Evolutionary conservation across 2,329 filamentous ascomycete genomes (phyloP).

Genomic region (Aspergillus spinulosporus): DNA sequence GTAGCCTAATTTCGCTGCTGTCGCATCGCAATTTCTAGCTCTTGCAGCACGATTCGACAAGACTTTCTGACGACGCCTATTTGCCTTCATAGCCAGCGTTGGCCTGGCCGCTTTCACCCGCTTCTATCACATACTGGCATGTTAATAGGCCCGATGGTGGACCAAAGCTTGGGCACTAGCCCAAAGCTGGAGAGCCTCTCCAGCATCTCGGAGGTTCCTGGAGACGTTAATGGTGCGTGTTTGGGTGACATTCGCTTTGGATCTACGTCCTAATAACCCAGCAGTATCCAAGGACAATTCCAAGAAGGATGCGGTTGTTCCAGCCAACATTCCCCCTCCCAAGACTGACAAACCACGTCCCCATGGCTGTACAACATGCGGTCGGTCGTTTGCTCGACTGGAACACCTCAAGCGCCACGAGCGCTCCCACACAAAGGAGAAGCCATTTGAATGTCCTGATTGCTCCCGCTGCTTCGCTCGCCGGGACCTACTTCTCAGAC

Average conservation of each 20-base stretch:
- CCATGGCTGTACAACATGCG: constrained; percentile 88
- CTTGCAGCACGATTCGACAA: background rate
- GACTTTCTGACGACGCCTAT: no score
- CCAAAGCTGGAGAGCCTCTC: constrained; percentile 41
- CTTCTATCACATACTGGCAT: constrained; percentile 25
- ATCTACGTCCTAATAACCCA: constrained; percentile 24
- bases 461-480: constrained; percentile 93
- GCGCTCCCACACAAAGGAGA: constrained; percentile 97
- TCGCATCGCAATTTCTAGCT: constrained; percentile 1
- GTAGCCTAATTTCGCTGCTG: constrained; percentile 1
- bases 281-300: constrained; percentile 28
- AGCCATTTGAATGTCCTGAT: constrained; percentile 96
- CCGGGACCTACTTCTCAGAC: constrained; percentile 83
- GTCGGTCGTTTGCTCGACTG: constrained; percentile 86
- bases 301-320: constrained; percentile 29
- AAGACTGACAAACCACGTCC: constrained; percentile 98
- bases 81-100: background rate
- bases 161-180: constrained; percentile 36
- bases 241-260: constrained; percentile 1
- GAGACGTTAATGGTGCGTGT: constrained; percentile 38
- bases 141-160: constrained; percentile 42
- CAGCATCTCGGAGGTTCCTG: constrained; percentile 44
- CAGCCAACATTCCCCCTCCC: constrained; percentile 62
- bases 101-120: background rate
- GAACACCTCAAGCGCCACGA: constrained; percentile 98